Conservation (phyloP, 73 alveolate genomes). For the Loxodes magnus region DNA sequence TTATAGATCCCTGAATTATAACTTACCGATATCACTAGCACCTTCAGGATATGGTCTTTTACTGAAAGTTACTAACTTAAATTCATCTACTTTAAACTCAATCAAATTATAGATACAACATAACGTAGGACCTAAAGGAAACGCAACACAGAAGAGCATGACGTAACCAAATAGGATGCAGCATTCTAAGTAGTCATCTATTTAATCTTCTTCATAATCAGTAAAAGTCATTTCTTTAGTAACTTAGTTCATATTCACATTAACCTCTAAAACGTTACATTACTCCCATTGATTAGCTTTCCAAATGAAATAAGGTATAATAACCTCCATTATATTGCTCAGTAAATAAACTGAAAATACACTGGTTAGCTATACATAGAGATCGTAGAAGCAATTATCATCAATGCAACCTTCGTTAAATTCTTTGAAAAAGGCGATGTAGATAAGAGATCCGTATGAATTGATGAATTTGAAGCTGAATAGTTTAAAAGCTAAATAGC, state of each 20-base stretch:
- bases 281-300: too few relatives aligned
- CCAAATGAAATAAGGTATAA: too few relatives aligned
- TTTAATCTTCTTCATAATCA: too few relatives aligned
- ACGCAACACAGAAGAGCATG: slow-evolving; percentile 13
- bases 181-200: slow-evolving; percentile 6
- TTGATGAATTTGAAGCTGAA: slow-evolving; percentile 24
- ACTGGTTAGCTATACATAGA: neutral
- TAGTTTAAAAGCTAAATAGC: slow-evolving; percentile 12
- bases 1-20: too few relatives aligned
- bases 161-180: slow-evolving; percentile 1
- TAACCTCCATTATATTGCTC: slow-evolving; percentile 4
- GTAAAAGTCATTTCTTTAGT: too few relatives aligned
- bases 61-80: neutral
- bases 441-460: slow-evolving; percentile 17
- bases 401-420: slow-evolving; percentile 18
- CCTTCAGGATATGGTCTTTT: slow-evolving; percentile 14
- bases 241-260: too few relatives aligned
- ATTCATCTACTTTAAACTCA: slow-evolving; percentile 10
- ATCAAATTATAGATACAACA: slow-evolving; percentile 2
- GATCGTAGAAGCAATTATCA: slow-evolving; percentile 5
- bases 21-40: slow-evolving; percentile 7
- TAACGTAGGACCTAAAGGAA: slow-evolving; percentile 13
- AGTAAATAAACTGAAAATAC: neutral
- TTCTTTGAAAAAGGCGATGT: slow-evolving; percentile 21
- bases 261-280: too few relatives aligned